These are phyloP conservation scores for Cercospora berteroae DNA, from an alignment of 2,329 filamentous ascomycete species.

Conservation along the genomic window DNA sequence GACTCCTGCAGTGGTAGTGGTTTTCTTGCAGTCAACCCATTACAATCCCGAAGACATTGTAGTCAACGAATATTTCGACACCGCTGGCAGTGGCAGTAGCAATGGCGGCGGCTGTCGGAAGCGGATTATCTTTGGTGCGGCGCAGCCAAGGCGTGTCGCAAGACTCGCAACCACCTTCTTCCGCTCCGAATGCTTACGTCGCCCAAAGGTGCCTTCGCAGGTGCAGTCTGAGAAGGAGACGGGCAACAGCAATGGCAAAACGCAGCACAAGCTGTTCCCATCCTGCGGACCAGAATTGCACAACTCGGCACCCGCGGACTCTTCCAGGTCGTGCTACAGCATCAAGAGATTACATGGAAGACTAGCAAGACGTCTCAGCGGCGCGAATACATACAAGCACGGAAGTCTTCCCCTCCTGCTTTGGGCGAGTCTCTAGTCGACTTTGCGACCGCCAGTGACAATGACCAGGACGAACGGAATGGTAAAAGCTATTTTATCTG, in stretches of 20 bases:
- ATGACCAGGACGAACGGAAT: neutral
- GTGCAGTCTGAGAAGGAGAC: too few species aligned
- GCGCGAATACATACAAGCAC: neutral
- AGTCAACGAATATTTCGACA: neutral
- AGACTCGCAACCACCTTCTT: too few species aligned
- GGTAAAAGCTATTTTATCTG: constrained; percentile 30
- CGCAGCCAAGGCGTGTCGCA: too few species aligned
- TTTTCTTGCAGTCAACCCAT: neutral
- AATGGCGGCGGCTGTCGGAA: too few species aligned
- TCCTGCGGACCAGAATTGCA: neutral
- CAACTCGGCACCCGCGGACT: neutral
- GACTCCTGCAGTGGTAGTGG: neutral
- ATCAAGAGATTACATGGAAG: neutral
- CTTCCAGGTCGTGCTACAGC: neutral
- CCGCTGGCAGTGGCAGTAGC: too few species aligned
- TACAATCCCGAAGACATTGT: neutral
- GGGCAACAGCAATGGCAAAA: neutral
- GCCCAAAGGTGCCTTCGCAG: too few species aligned
- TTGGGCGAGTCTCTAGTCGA: neutral
- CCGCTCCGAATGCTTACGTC: too few species aligned
- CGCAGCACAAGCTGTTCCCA: neutral
- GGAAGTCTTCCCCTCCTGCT: neutral
- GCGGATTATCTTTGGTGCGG: too few species aligned
- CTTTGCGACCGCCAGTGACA: neutral
- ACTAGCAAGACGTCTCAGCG: neutral